Evolutionary conservation across 257 asterid genomes (phyloP), one percentile per base, ranked within the genome.

Genomic region (Petunia secreta): DNA sequence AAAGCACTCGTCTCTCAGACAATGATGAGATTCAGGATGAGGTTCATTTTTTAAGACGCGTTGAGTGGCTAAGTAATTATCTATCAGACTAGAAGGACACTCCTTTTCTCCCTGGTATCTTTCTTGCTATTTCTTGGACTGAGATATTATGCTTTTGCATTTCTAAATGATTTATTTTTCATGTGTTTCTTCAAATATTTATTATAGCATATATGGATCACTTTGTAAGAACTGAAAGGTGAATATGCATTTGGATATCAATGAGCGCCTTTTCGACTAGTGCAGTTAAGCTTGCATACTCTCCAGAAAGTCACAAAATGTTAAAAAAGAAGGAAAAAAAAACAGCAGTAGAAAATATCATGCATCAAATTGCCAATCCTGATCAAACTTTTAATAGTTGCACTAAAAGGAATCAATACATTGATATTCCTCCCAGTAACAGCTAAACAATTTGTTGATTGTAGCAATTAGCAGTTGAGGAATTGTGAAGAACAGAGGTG

Each of bases 111-210:
- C 34, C 60, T 46, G 77, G 77, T 71, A 48, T 50, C 25, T 48
- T 48, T 48, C 77, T 71, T 48, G 36, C 11, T 71, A 48, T 48
- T 48, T 71, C 77, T 71, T 71, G 60, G 37, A 40, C 60, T 71
- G 10, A 48, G 44, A 71, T 71, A 15, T 46, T 69, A 48, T 48
- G n/a, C 77, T 71, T 71, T 48, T 40, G 36, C 77, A 48, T 48
- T 10, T 34, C 62, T 71, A 25, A 37, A 50, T 71, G 10, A 50
- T 71, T 71, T 71, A 8, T 48, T 25, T 71, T 25, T 69, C 58
- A 48, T 48, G 62, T 50, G 25, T 34, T 71, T 0, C 62, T 11
- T 11, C 60, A 48, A 50, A 48, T 34, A 48, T 34, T 11, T 25
- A 25, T 71, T 25, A 2, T 2, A 5, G 11, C 36, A 71, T 48